Evolutionary conservation across 2,329 filamentous ascomycete genomes (phyloP).

Genomic region (Sclerotinia trifoliorum): DNA sequence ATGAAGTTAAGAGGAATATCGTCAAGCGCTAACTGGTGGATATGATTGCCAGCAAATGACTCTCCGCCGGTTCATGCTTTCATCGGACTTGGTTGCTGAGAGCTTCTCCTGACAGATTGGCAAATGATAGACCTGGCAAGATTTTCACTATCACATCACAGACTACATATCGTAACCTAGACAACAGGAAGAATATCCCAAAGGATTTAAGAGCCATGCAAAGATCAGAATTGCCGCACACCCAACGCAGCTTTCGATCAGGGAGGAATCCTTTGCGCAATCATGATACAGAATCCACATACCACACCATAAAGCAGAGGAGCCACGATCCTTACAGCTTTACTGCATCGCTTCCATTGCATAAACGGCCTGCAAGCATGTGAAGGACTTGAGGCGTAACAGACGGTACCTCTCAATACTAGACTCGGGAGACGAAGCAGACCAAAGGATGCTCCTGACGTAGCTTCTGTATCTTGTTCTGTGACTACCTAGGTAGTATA

Average conservation of each 20-base stretch:
- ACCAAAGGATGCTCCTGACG: background rate
- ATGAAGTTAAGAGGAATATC: background rate
- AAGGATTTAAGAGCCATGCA: background rate
- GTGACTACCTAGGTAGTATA: background rate
- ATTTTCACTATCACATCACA: background rate
- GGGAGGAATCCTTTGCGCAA: background rate
- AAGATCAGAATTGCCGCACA: background rate
- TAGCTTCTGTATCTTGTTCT: background rate
- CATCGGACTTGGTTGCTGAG: background rate
- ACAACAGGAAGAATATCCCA: background rate
- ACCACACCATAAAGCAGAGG: background rate
- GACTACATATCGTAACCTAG: background rate
- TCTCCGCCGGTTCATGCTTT: too few species aligned
- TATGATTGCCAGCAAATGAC: background rate
- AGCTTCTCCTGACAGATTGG: too few species aligned
- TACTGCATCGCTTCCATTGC: background rate
- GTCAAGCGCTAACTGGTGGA: background rate
- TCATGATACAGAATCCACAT: background rate
- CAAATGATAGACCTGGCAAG: too few species aligned
- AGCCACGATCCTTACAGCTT: background rate
- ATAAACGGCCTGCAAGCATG: background rate
- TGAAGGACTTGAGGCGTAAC: background rate
- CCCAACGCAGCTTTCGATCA: background rate
- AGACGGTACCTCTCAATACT: background rate
- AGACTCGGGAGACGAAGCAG: background rate